Base-by-base conservation (phyloP, 177 flowering plant species). In the Telopea speciosissima region DNA sequence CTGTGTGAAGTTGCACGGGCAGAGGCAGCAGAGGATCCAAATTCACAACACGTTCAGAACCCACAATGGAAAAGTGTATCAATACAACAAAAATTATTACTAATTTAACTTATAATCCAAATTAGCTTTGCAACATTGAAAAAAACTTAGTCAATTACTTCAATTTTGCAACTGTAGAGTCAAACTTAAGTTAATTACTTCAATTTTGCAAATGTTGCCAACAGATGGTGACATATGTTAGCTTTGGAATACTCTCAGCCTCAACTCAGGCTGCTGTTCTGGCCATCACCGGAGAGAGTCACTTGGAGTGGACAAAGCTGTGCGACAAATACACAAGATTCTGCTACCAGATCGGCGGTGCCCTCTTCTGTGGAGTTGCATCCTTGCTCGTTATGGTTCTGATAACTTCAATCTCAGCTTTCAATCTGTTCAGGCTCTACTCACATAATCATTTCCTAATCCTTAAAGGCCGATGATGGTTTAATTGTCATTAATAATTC, bases 241-340 rank as follows among this genome's bases (percentile, higher is more conserved):
- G 78, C 62, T 86, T 88, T 33, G 85, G 75, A 0, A 69, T 80
- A 16, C 75, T 42, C 54, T 54, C 80, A 49, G 90, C 92, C 1
- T 88, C 88, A 8, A 19, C 77, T 4, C 76, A 83, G 67, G 87
- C 82, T 0, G 76, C 89, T 3, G 1, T 81, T 0, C 36, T 87
- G 1, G 95, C 89, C 21, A 28, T 86, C 5, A 84, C 82, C 0
- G 98, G 98, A 0, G 73, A 52, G 8, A 16, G 66, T 6, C 65
- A 66, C 8, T 78, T 89, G 17, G 80, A 87, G n/a, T 93, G 98
- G 98, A 77, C 81, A 86, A 89, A 91, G 54, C 8, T 87, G 24
- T 93, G 97, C 87, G 72, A 82, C 80, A 85, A 59, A 40, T 93
- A 66, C 78, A 81, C 85, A 7, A 83, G 89, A 40, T 93, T 91